Evolutionary conservation across 208 protist genomes (phyloP).

Genomic region (Crithidia bombi): DNA sequence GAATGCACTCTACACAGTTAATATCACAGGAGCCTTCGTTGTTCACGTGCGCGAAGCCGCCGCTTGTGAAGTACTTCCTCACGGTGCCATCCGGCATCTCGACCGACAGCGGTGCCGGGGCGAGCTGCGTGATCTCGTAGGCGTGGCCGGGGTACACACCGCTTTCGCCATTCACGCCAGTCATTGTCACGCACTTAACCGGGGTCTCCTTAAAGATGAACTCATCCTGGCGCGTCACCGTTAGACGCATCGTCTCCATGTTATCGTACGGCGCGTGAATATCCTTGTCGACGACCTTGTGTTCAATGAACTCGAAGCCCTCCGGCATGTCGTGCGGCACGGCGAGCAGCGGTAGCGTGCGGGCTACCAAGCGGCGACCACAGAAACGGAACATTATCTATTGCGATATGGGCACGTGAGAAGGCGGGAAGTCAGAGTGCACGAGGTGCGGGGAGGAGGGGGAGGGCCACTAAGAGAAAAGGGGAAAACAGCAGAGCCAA

Average conservation of each 20-base stretch:
- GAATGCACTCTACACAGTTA: constrained; percentile 90
- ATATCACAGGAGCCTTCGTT: constrained; percentile 92
- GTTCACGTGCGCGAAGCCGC: constrained; percentile 92
- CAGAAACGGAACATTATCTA: constrained; percentile 80
- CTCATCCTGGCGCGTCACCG: constrained; percentile 91
- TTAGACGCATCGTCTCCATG: constrained; percentile 81
- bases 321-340: constrained; percentile 60
- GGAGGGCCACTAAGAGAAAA: background rate
- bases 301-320: constrained; percentile 85
- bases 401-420: constrained; percentile 12
- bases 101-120: constrained; percentile 71
- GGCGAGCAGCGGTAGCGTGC: constrained; percentile 65
- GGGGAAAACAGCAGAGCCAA: background rate
- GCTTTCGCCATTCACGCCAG: constrained; percentile 77
- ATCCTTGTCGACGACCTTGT: constrained; percentile 89
- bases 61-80: constrained; percentile 86
- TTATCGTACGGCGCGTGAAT: constrained; percentile 84
- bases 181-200: constrained; percentile 88
- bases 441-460: background rate
- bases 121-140: constrained; percentile 87
- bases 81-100: constrained; percentile 79
- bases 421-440: background rate
- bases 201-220: constrained; percentile 80
- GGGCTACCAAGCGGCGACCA: constrained; percentile 59
- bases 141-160: constrained; percentile 90